Evolutionary conservation across 768 basidiomycete genomes (phyloP).

Genomic region (Gymnopilus dilepis): DNA sequence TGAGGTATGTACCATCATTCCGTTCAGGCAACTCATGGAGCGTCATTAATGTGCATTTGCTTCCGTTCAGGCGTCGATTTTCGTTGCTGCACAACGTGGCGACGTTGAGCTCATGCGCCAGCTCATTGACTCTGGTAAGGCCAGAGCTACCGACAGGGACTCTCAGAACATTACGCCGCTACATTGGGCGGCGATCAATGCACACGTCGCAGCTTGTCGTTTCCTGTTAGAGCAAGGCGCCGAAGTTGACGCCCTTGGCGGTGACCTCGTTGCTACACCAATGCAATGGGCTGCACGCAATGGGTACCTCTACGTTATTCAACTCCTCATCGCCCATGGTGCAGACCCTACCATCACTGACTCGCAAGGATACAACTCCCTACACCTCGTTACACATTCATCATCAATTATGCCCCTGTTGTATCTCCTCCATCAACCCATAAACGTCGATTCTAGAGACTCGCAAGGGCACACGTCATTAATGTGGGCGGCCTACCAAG

Average conservation of each 20-base stretch:
- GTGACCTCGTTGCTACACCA: conserved; percentile 92
- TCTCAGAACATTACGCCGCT: conserved; percentile 92
- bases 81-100: conserved; percentile 87
- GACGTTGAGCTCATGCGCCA: conserved; percentile 68
- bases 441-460: conserved; percentile 90
- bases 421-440: conserved; percentile 90
- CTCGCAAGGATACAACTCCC: conserved; percentile 93
- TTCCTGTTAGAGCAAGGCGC: conserved; percentile 92
- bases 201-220: conserved; percentile 86
- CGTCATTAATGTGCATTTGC: background rate
- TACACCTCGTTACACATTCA: conserved; percentile 95
- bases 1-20: conserved; percentile 40
- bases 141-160: conserved; percentile 80
- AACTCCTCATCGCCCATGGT: conserved; percentile 85
- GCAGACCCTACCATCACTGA: conserved; percentile 94
- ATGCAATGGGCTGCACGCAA: conserved; percentile 99
- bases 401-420: conserved; percentile 94
- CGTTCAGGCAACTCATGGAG: background rate
- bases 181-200: conserved; percentile 99
- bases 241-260: conserved; percentile 92
- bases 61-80: conserved; percentile 60
- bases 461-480: conserved; percentile 91
- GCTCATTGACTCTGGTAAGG: conserved; percentile 74
- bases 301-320: conserved; percentile 95
- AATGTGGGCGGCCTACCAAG: conserved; percentile 99